These are phyloP conservation scores for Beauveria rudraprayagi DNA, from an alignment of 2,329 filamentous ascomycete genomes.

Conservation along the genomic window DNA sequence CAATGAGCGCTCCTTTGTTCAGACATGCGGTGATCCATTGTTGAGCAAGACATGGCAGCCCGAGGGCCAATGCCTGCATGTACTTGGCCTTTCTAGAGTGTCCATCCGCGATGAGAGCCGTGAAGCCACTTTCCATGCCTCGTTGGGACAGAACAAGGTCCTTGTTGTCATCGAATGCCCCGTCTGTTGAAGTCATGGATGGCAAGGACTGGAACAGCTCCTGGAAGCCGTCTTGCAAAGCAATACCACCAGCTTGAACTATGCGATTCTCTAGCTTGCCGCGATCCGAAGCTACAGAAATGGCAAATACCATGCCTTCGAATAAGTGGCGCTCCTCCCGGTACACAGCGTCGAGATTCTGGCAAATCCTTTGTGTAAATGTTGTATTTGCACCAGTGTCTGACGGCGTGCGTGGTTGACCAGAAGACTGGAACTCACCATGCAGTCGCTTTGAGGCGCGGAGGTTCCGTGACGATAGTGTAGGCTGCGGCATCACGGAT, in stretches of 20 bases:
- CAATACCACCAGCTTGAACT: constrained; percentile 58
- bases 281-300: constrained; percentile 56
- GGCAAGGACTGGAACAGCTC: constrained; percentile 58
- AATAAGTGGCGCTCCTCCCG: constrained; percentile 45
- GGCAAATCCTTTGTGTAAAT: constrained; percentile 18
- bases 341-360: constrained; percentile 20
- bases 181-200: constrained; percentile 26
- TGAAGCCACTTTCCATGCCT: constrained; percentile 58
- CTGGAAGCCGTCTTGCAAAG: constrained; percentile 71
- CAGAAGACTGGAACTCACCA: constrained; percentile 2
- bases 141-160: constrained; percentile 44
- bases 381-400: not conserved
- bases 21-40: constrained; percentile 75
- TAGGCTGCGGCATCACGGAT: not conserved
- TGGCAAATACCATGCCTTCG: constrained; percentile 75
- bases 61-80: constrained; percentile 86
- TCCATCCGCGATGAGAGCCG: constrained; percentile 75
- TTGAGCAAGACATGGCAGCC: constrained; percentile 74
- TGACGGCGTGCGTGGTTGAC: not conserved
- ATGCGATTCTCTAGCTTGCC: constrained; percentile 53
- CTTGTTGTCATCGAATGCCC: constrained; percentile 21
- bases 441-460: constrained; percentile 1
- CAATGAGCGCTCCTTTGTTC: constrained; percentile 49
- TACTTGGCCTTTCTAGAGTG: constrained; percentile 86
- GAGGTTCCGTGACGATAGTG: not conserved